Conservation (phyloP, 768 basidiomycete genomes). For the Russula dissimulans region DNA sequence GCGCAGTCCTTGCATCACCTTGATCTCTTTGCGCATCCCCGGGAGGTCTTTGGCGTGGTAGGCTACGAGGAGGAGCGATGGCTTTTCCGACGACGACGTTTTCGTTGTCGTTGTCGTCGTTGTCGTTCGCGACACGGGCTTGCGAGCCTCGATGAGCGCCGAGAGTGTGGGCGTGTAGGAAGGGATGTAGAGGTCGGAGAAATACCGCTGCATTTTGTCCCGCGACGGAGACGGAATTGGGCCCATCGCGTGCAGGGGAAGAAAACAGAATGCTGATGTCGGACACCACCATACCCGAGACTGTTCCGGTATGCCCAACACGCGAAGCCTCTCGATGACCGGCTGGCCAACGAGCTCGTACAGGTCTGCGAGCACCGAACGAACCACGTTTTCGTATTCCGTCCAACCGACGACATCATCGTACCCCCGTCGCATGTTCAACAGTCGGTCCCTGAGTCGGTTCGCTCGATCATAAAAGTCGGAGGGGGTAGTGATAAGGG, state of each 20-base stretch:
- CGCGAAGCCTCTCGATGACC: neutral
- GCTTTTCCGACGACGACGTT: neutral
- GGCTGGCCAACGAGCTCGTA: neutral
- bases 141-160: neutral
- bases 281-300: constrained; percentile 2
- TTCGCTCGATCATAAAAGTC: neutral
- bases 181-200: constrained; percentile 8
- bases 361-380: neutral
- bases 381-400: neutral
- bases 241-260: constrained; percentile 18
- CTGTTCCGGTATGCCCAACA: neutral
- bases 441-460: neutral
- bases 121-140: neutral
- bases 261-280: constrained; percentile 3
- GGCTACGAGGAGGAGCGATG: neutral
- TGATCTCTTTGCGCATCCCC: neutral
- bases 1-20: neutral
- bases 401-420: neutral
- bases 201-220: neutral
- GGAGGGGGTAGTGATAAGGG: neutral
- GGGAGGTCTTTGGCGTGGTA: neutral
- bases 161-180: neutral
- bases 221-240: neutral
- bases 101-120: neutral
- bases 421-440: neutral